Evolutionary conservation across 352 stramenopile genomes (phyloP), one percentile per base, ranked within the genome.

Genomic region (Halophytophthora polymorphica): DNA sequence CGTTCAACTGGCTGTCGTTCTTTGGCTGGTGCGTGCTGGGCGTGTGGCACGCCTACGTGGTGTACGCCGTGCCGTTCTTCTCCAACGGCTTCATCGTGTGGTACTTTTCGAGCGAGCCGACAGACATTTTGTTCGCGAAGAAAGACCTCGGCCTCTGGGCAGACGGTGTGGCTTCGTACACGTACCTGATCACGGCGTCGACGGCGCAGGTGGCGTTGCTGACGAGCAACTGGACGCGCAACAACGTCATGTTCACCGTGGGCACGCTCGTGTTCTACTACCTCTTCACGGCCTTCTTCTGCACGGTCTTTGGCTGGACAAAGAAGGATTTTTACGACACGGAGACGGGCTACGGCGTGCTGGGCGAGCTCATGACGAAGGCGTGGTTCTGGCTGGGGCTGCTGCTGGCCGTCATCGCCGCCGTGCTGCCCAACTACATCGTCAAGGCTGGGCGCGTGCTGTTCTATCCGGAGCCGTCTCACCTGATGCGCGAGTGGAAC

Each of bases 401-500:
- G 1, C 13, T 91, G 6, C 29, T 89, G 19, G 67, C 81, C 18
- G 77, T 79, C 0, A 43, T 92, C 2, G 59, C 62, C 13, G 61
- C 82, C 2, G 69, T 90, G 45, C 62, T 95, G 23, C 86, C 86
- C 0, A 95, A 95, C 53, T 95, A 93, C 56, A 92, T 94, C 25
- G 79, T 73, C 17, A 93, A 93, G 58, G 81, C 86, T 14, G 82
- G 81, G 22, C 80, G 83, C 39, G 83, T 95, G 17, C 61, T 95
- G 11, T 95, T 95, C 39, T 95, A 93, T 57, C 86, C 86, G 0
- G 86, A 95, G 57, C 86, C 86, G 29, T 93, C 86, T 23, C 83
- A 95, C 42, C 48, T 95, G 48, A 95, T 95, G 86, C 83, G 86
- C 17, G 86, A 95, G 60, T 95, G 86, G 86, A 95, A 95, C 58